Evolutionary conservation across 495 filamentous ascomycete species (phyloP).

Genomic region (Penicillium egyptiacum): DNA sequence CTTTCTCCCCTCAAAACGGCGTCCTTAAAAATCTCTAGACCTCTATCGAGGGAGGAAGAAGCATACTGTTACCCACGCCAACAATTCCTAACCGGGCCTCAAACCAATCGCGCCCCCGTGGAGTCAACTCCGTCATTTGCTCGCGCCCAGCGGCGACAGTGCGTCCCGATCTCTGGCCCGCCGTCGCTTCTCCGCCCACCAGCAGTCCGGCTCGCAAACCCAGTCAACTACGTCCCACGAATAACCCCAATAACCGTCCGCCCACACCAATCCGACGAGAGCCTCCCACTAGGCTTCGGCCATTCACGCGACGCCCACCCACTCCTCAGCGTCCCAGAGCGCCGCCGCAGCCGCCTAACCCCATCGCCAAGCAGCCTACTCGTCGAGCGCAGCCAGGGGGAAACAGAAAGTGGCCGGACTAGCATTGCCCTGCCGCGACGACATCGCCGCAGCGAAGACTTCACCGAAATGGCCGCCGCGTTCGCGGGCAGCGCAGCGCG

Average conservation of each 20-base stretch:
- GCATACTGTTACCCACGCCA: slow-evolving; percentile 22
- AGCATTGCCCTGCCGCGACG: slow-evolving; percentile 67
- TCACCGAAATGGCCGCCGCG: slow-evolving; percentile 48
- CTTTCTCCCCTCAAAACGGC: slow-evolving; percentile 36
- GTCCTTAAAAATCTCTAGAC: slow-evolving; percentile 28
- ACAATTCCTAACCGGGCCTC: slow-evolving; percentile 15
- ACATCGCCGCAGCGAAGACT: slow-evolving; percentile 40
- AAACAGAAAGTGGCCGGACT: slow-evolving; percentile 58
- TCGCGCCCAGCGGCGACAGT: slow-evolving; percentile 31
- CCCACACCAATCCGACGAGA: slow-evolving; percentile 40
- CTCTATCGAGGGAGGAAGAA: slow-evolving; percentile 39
- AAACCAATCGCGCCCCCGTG: slow-evolving; percentile 22
- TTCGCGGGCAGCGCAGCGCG: slow-evolving; percentile 35
- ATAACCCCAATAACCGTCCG: slow-evolving; percentile 41
- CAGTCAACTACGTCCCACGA: slow-evolving; percentile 51
- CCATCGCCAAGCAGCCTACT: slow-evolving; percentile 60
- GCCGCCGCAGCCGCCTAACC: slow-evolving; percentile 56
- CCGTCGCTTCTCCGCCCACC: slow-evolving; percentile 38
- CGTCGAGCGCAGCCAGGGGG: slow-evolving; percentile 60
- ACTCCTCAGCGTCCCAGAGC: slow-evolving; percentile 67
- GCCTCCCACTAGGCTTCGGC: slow-evolving; percentile 31
- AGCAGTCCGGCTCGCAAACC: slow-evolving; percentile 47
- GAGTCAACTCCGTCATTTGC: slow-evolving; percentile 30
- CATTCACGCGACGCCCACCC: slow-evolving; percentile 59
- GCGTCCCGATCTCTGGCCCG: slow-evolving; percentile 28